Base-by-base conservation (phyloP, 371 early-diverging fungal species). In the Mucor saturninus region DNA sequence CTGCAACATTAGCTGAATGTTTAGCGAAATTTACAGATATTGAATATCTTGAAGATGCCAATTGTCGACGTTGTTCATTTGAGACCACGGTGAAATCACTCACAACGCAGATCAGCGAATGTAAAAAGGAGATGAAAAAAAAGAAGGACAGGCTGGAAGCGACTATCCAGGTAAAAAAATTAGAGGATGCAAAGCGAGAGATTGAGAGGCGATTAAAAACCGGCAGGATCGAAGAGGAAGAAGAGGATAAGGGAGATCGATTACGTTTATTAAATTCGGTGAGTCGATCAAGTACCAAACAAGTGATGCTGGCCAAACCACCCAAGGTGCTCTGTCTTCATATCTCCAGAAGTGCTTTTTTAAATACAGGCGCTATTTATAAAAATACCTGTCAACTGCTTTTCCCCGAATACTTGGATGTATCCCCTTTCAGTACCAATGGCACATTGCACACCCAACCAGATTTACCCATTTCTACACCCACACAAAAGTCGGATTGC, bases 31-130 rank as follows among this genome's bases (percentile, higher is more conserved):
- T 87, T 64, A 83, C 84, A 26, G 74, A 76, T 0, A 80, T 93
- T 40, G 93, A 93, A 68, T 83, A 86, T 42, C 72, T 93, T 0
- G 74, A 83, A n/a, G 93, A 91, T 55, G 91, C 84, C 15, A 77
- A 76, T 38, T 93, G 93, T 67, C 80, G 91, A 57, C 81, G 80
- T 65, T 93, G 93, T 68, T 84, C 88, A 38, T 75, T 92, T 59
- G 59, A 73, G 8, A 80, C 85, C 37, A 89, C 90, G 0, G 43
- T 65, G 2, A 10, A 63, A 61, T 35, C 56, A 50, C 58, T 76
- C 54, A 8, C 62, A 29, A 0, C 74, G 65, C 56, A 85, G 68
- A 39, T 75, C 62, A 50, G 79, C 71, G 53, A 70, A 75, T 58
- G 88, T 69, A 63, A 66, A 71, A 57, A 71, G 62, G 31, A 60